Base-by-base conservation (phyloP, 2,329 filamentous ascomycete genomes). In the Neofusicoccum sp. region DNA sequence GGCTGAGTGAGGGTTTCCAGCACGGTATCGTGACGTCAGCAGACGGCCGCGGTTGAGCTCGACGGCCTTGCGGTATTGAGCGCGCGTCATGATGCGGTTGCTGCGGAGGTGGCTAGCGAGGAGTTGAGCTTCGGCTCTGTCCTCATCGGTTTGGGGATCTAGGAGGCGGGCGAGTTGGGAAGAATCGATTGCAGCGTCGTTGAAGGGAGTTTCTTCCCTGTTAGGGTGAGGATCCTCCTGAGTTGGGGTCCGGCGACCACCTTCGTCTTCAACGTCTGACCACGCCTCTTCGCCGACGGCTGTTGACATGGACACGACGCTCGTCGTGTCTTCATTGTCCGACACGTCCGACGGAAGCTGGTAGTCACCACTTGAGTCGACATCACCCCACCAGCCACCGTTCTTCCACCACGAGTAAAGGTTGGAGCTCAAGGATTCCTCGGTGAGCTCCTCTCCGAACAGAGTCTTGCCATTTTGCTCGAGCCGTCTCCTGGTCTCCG, bases 351-450 rank as follows among this genome's bases (percentile, higher is more conserved):
- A 73, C 2, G 73, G 68, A 0, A 87, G 87, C 33, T 80, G 73
- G 72, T 93, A 98, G 64, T 93, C 89, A 30, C 89, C 90, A 69
- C 90, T 96, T 4, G 82, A 81, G 71, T 98, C 93, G 33, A 87
- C 81, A 14, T 88, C 87, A 1, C 93, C 93, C 87, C 91, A 97
- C 78, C 90, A 90, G 6, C 90, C 91, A 20, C 91, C 91, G 58
- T 82, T 80, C 57, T 89, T 86, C 89, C 91, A 98, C 85, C 93
- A 95, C 31, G 81, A 80, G 72, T 97, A 98, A 1, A 97, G 78
- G 62, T 86, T 87, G 2, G 83, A 81, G 65, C 93, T 89, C 2
- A 97, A 79, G 40, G 85, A 84, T 30, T 84, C 82, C 66, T 95
- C 89, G 41, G 86, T 78, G 6, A 78, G 65, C 14, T 77, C 71